These are phyloP conservation scores for Monosporascus cannonballus DNA, from an alignment of 2,329 filamentous ascomycete species.

Conservation along the genomic window DNA sequence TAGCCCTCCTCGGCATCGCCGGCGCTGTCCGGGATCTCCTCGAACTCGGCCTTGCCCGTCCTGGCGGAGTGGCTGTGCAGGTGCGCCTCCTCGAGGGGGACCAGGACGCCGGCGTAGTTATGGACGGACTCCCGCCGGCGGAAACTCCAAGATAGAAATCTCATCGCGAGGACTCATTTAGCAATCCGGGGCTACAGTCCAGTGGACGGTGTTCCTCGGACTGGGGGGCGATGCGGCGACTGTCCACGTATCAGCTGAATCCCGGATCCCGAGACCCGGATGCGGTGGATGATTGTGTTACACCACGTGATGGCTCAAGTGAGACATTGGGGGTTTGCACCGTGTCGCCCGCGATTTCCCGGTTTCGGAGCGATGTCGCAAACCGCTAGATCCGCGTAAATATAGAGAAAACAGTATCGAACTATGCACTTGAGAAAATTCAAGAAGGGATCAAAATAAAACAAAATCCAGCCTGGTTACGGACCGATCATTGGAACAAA, in stretches of 20 bases:
- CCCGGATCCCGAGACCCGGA: not conserved
- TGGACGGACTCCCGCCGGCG: conserved; percentile 38
- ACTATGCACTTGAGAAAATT: too few species aligned
- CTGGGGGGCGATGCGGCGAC: not conserved
- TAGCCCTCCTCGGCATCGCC: conserved; percentile 16
- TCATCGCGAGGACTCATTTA: conserved; percentile 3
- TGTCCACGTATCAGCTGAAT: not conserved
- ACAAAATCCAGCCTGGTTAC: too few species aligned
- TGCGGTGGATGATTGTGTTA: not conserved
- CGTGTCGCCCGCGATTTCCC: too few species aligned
- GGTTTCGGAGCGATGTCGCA: too few species aligned
- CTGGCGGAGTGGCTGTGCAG: conserved; percentile 48
- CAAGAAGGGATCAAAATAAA: too few species aligned
- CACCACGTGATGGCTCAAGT: not conserved
- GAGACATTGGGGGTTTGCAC: not conserved
- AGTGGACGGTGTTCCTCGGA: too few species aligned
- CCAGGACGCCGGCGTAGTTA: conserved; percentile 44
- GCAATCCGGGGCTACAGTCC: too few species aligned
- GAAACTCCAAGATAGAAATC: conserved; percentile 13
- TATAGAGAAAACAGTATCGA: too few species aligned
- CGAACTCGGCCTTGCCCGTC: conserved; percentile 37
- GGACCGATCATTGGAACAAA: too few species aligned
- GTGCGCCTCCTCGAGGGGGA: conserved; percentile 50
- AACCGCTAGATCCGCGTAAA: too few species aligned
- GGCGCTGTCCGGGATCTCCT: conserved; percentile 34